Base-by-base conservation (phyloP, 805 yeast genomes). In the Candida michaelii region DNA sequence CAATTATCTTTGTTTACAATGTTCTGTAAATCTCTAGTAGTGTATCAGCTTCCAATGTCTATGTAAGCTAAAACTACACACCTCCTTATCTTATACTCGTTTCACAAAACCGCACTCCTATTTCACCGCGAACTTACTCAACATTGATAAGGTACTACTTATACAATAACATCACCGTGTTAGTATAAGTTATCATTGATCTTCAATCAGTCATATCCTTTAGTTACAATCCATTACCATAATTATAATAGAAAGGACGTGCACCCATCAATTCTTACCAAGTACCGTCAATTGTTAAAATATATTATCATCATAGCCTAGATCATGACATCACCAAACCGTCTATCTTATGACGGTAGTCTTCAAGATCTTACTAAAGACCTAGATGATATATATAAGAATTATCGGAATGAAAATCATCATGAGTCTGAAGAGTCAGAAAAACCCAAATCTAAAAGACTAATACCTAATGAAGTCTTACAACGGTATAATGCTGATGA, bases 301-400 rank as follows among this genome's bases (percentile, higher is more conserved):
- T n/a, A n/a, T n/a, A n/a, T n/a, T n/a, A n/a, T n/a, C n/a, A n/a
- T 8, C 23, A 16, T 30, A 15, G 21, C 25, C 13, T 31, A 19
- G 35, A 31, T 31, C 35, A 31, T 31, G 35, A 34, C 37, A 5
- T 19, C 29, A 3, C 29, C 37, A 13, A 31, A 39, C 30, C 42
- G 42, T 40, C 31, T 31, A 27, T 27, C 38, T 5, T 33, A 40
- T 40, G 30, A 33, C 8, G 34, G 13, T 5, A 36, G 47, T 25
- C 42, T 46, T 21, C 46, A 44, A 18, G 49, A 44, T 27, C 40
- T 49, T 39, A 39, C 42, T 30, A 45, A 44, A 13, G 66, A 63
- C 32, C 45, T 65, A 30, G 62, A 61, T 43, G 36, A 43, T 30
- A 63, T 65, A 23, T 65, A 51, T 31, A 42, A 47, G n/a, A 44